These are phyloP conservation scores for Moniliella sp. DNA, from an alignment of 1,284 basidiomycete species.

Conservation along the genomic window DNA sequence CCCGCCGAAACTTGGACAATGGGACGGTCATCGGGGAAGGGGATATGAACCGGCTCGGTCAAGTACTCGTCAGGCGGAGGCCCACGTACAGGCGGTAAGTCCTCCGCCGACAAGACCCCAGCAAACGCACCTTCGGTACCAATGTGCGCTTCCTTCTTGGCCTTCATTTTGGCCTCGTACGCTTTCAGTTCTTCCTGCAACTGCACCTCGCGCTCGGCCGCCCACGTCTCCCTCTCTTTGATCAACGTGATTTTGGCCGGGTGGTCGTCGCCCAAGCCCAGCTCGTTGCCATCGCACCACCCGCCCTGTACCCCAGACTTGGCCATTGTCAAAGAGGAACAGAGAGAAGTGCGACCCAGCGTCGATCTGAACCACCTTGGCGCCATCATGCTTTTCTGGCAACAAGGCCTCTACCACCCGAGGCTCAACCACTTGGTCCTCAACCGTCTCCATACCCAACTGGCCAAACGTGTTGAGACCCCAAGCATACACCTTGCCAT, in stretches of 20 bases:
- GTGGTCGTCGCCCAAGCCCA: slow-evolving; percentile 49
- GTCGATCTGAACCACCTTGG: slow-evolving; percentile 39
- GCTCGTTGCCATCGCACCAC: slow-evolving; percentile 54
- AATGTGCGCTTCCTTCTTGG: slow-evolving; percentile 11
- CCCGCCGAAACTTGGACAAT: slow-evolving; percentile 56
- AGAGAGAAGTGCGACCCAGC: slow-evolving; percentile 69
- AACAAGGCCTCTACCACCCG: slow-evolving; percentile 47
- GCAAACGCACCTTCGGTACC: slow-evolving; percentile 17
- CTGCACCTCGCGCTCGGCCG: slow-evolving; percentile 3
- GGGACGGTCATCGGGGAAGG: slow-evolving; percentile 41
- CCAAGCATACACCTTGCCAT: slow-evolving; percentile 69
- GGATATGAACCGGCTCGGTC: slow-evolving; percentile 17
- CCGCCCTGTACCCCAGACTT: slow-evolving; percentile 66
- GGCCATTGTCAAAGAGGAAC: slow-evolving; percentile 60
- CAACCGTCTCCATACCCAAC: slow-evolving; percentile 41
- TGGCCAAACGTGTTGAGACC: slow-evolving; percentile 62
- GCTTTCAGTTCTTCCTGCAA: slow-evolving; percentile 3
- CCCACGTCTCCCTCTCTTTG: slow-evolving; percentile 29
- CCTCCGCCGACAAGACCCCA: slow-evolving; percentile 3
- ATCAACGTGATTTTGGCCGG: slow-evolving; percentile 38
- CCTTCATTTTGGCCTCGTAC: slow-evolving; percentile 6
- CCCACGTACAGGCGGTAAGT: slow-evolving; percentile 5
- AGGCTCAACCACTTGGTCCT: slow-evolving; percentile 46
- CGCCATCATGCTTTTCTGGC: slow-evolving; percentile 13
- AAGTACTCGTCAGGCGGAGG: slow-evolving; percentile 10